Percentiles rank a stretch among this genome's conserved stretches.
Evolutionary conservation across 352 stramenopile species (phyloP).

Genomic region (Pythium apleroticum): DNA sequence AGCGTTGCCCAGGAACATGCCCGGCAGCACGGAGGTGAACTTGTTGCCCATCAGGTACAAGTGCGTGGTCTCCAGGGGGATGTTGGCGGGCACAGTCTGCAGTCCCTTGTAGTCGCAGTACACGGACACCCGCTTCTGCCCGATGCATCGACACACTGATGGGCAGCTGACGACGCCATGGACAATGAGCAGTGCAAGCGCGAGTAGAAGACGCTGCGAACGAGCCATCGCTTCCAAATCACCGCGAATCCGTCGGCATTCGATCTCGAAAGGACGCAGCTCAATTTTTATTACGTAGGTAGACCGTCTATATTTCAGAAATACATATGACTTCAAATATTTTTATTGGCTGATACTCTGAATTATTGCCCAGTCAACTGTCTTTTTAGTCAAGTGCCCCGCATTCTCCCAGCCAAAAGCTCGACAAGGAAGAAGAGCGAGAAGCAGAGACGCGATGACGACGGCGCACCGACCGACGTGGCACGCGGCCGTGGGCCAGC

Average conservation of each 20-base stretch:
- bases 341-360: neutral
- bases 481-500: conserved; percentile 83
- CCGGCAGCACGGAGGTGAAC: conserved; percentile 55
- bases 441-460: conserved; percentile 50
- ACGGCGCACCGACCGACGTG: conserved; percentile 85
- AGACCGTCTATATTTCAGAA: neutral
- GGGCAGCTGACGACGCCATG: conserved; percentile 33
- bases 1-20: conserved; percentile 67
- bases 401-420: conserved; percentile 15
- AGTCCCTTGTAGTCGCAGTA: conserved; percentile 78
- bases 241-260: neutral
- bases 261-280: conserved; percentile 20
- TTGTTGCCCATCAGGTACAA: conserved; percentile 79
- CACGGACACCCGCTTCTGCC: conserved; percentile 58
- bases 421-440: neutral
- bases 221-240: neutral
- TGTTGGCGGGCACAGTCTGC: conserved; percentile 33
- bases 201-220: neutral
- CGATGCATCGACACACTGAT: conserved; percentile 61
- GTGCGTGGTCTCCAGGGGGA: conserved; percentile 68
- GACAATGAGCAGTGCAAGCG: neutral
- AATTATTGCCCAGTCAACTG: conserved; percentile 1
- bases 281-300: neutral
- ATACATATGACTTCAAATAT: neutral
- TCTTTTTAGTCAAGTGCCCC: neutral